Base-by-base conservation (phyloP, 2,329 filamentous ascomycete genomes). In the Graphiopsis chlorocephala region DNA sequence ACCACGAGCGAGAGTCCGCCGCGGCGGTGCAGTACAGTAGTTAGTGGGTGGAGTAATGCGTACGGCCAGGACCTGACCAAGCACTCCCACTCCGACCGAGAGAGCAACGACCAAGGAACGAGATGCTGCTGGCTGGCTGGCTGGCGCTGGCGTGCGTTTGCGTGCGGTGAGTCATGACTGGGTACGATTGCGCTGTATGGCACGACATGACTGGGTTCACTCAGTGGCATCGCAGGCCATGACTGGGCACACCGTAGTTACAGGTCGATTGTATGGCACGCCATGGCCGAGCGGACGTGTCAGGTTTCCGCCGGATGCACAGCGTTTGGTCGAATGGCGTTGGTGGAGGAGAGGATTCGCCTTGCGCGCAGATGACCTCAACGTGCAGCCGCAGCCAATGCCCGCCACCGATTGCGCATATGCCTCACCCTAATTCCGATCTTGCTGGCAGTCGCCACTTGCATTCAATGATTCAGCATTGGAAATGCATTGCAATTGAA, bases 401-500 rank as follows among this genome's bases (percentile, higher is more conserved):
- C 58, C 57, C 53, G 20, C 29, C 17, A 11, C 31, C 28, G 53
- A 45, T 45, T 20, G 38, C 38, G 38, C 38, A 45, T 20, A 11
- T 45, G 38, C 38, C 38, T 11, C 11, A 45, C n/a, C 38, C n/a
- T 23, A 12, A 45, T 23, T 45, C 38, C 17, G 38, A 31, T 35
- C 28, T 29, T 33, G 29, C 53, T 23, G 31, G 20, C 31, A 25
- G 14, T 59, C 57, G 58, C 58, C 58, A 61, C 58, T 50, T 17
- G 57, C 57, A 42, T 42, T 20, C 38, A 29, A 61, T 61, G 58
- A 61, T 17, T 61, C 58, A 61, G 58, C 45, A 61, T 48, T 61
- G 42, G 23, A 31, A 61, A 61, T 33, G 38, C 42, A 15, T 45
- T 28, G 58, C 42, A 35, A 61, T 61, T 52, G 45, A 61, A 17